These are phyloP conservation scores for Rhizopogon vesiculosus DNA, from an alignment of 768 basidiomycete genomes.

Conservation along the genomic window DNA sequence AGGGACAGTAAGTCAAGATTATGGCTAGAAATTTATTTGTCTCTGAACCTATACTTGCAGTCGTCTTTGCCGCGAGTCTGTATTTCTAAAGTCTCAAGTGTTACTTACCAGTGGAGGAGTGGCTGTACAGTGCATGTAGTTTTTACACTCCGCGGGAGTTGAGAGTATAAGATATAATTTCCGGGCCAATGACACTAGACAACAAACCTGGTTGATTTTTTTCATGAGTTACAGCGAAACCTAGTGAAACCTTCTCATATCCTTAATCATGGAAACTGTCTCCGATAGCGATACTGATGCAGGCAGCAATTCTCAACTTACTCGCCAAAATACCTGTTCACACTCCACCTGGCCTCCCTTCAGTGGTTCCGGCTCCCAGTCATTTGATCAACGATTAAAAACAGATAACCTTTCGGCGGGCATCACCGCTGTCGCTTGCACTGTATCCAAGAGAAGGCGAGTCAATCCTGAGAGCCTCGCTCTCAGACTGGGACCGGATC, in stretches of 20 bases:
- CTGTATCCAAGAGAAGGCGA: conserved; percentile 31
- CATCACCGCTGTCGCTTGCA: not conserved
- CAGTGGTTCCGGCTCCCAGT: not conserved
- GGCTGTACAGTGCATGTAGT: not conserved
- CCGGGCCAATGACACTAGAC: not conserved
- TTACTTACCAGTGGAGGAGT: not conserved
- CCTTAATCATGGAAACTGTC: not conserved
- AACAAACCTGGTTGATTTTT: not conserved
- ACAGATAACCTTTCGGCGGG: not conserved
- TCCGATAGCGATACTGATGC: not conserved
- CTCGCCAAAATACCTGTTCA: not conserved
- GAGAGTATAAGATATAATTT: not conserved
- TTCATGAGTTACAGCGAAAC: not conserved
- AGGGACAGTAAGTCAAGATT: conserved; percentile 75
- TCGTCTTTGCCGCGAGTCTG: conserved; percentile 84
- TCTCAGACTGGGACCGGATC: conserved; percentile 57
- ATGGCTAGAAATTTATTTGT: not conserved
- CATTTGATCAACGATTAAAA: not conserved
- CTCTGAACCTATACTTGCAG: conserved; percentile 31
- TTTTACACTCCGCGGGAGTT: conserved; percentile 1
- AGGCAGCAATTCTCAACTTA: not conserved
- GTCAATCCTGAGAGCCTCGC: conserved; percentile 71
- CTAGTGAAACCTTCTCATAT: not conserved
- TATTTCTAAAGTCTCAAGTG: conserved; percentile 53
- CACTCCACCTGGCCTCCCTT: not conserved